A percentile compares a stretch with the other conserved stretches of the same genome.
Conservation (phyloP, 176 grass and related monocot genomes). For the Oryza glumipatula region DNA sequence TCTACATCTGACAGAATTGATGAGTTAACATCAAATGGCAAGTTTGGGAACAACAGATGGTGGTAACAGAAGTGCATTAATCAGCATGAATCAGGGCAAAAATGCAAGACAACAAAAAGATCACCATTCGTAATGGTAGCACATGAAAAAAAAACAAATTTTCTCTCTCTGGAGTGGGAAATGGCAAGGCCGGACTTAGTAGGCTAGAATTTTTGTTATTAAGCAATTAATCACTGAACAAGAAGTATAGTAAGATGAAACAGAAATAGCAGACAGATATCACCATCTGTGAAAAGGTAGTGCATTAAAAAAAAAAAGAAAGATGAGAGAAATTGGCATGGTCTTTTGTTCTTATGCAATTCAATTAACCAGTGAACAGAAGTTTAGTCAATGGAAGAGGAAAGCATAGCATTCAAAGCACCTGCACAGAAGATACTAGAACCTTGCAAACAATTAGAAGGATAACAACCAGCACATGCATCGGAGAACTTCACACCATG, state of each 20-base stretch:
- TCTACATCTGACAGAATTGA: conserved; percentile 54
- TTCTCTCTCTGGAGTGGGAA: conserved; percentile 1
- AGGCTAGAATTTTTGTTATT: neutral
- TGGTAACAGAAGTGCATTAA: neutral
- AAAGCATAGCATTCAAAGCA: neutral
- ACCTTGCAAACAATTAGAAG: neutral
- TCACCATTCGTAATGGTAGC: neutral
- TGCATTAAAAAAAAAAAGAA: neutral
- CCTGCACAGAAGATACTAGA: neutral
- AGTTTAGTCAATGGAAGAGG: conserved; percentile 12
- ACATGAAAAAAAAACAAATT: neutral
- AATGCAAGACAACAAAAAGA: neutral
- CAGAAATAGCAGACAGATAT: neutral
- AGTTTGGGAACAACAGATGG: neutral
- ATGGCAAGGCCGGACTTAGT: neutral
- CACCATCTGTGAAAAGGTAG: neutral
- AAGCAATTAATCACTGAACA: neutral
- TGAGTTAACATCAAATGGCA: conserved; percentile 25
- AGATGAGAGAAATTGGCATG: neutral
- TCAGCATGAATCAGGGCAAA: neutral
- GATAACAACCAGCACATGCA: neutral
- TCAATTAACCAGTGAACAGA: conserved; percentile 7
- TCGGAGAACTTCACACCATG: neutral
- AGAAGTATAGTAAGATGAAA: conserved; percentile 20
- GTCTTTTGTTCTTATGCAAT: neutral